These are phyloP conservation scores for Lipomyces orientalis DNA, from an alignment of 805 yeast species.

Conservation along the genomic window DNA sequence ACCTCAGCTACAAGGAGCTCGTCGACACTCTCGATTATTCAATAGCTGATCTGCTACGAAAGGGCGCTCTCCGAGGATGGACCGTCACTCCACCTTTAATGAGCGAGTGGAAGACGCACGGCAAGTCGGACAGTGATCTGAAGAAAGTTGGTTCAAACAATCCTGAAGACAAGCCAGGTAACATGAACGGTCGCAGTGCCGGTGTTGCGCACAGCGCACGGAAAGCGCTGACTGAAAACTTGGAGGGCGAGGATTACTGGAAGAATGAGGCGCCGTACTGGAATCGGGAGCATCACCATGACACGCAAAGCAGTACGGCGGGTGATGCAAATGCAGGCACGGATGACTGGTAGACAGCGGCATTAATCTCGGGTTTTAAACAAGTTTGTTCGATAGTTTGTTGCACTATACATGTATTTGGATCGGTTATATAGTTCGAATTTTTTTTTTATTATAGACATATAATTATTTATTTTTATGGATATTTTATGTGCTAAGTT, in stretches of 20 bases:
- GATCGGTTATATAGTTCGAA: background rate
- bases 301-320: background rate
- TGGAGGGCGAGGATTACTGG: slow-evolving; percentile 20
- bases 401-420: background rate
- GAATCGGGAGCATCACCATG: background rate
- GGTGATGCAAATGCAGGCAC: background rate
- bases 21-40: slow-evolving; percentile 19
- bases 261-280: slow-evolving; percentile 11
- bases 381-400: background rate
- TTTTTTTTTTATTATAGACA: background rate
- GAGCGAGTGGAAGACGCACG: slow-evolving; percentile 25
- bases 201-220: slow-evolving; percentile 17
- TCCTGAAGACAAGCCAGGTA: background rate
- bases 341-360: slow-evolving; percentile 2
- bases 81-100: slow-evolving; percentile 21
- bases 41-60: slow-evolving; percentile 5
- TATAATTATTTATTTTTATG: background rate
- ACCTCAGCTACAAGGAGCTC: slow-evolving; percentile 22
- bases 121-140: slow-evolving; percentile 18
- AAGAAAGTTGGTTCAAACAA: background rate
- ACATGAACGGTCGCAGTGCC: slow-evolving; percentile 12
- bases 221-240: slow-evolving; percentile 3
- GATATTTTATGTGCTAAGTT: background rate
- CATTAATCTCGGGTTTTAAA: background rate
- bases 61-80: slow-evolving; percentile 21